Evolutionary conservation across 805 yeast genomes (phyloP), one percentile per base, ranked within the genome.

Genomic region (Saccharomycopsis sp.): DNA sequence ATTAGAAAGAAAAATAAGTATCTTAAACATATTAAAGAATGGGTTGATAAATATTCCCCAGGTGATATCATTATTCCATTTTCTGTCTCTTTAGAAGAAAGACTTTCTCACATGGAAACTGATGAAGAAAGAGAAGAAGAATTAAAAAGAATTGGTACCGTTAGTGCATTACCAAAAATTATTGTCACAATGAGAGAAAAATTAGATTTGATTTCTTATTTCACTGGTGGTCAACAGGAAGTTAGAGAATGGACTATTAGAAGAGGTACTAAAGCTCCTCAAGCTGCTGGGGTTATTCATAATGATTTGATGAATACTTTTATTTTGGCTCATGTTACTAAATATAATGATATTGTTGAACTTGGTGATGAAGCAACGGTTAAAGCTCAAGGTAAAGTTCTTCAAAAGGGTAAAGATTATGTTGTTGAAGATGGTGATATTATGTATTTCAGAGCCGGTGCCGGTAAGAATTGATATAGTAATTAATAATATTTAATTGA

Each of bases 191-290:
- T 89, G 96, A 81, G 96, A 69, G 67, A 74, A 50, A 79, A 85
- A 47, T 70, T 88, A 46, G 81, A 82, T 51, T 76, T 92, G 61
- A 87, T 88, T 51, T 86, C 96, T 40, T 92, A 80, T 70, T 92
- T 86, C 74, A 92, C 98, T 27, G 80, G 92, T 58, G 98, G 98
- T 52, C 82, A 94, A 31, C 85, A 84, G 48, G 98, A 92, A 67
- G 95, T 88, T 37, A 81, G 96, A 62, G 96, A 94, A 64, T 92
- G 98, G 98, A 92, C 98, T 27, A 77, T 92, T 49, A 77, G 97
- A 64, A 68, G 70, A 52, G 94, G 94, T 52, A 82, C 89, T 35
- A 79, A 84, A 53, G 96, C 96, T 40, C 98, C 98, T n/a, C 87
- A 83, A 57, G 97, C 98, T 34, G 98, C 98, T 18, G 97, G 96